Percentiles rank a stretch among this genome's conserved stretches.
These are phyloP conservation scores for Claviceps spartinae DNA, from an alignment of 2,329 filamentous ascomycete species.

Conservation along the genomic window DNA sequence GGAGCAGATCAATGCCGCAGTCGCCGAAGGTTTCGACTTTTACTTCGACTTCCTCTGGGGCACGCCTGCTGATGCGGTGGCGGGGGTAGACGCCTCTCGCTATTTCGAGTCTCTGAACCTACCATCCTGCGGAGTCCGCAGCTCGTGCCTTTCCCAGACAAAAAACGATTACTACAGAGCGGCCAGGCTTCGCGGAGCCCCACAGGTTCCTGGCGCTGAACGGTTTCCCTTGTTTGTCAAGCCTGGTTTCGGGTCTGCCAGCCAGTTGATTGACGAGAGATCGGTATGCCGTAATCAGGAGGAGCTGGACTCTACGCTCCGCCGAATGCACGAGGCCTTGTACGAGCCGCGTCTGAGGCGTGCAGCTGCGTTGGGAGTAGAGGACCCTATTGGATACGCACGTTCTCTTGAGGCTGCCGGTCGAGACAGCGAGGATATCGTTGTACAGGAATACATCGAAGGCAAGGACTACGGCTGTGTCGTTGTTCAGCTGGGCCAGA, in stretches of 20 bases:
- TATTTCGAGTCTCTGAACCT: neutral
- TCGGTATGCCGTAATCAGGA: neutral
- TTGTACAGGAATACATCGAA: slow-evolving; percentile 1
- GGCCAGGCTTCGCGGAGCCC: neutral
- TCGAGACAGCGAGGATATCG: neutral
- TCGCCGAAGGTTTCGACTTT: neutral
- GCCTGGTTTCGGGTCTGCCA: neutral
- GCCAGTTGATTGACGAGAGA: neutral
- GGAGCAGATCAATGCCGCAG: neutral
- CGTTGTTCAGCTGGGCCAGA: neutral
- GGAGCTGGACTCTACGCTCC: neutral
- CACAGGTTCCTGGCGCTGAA: neutral
- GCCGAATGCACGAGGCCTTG: neutral
- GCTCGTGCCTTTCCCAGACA: neutral
- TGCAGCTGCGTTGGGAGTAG: neutral
- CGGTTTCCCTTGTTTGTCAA: slow-evolving; percentile 1
- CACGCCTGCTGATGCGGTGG: neutral
- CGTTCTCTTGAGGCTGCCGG: neutral
- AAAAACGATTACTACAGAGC: neutral
- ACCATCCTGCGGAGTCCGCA: neutral
- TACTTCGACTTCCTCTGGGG: neutral
- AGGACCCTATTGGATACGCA: neutral
- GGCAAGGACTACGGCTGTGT: neutral
- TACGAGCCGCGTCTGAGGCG: neutral
- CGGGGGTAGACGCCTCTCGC: neutral